Conservation (phyloP, 805 yeast species). For the Cyberlindnera japonica region DNA sequence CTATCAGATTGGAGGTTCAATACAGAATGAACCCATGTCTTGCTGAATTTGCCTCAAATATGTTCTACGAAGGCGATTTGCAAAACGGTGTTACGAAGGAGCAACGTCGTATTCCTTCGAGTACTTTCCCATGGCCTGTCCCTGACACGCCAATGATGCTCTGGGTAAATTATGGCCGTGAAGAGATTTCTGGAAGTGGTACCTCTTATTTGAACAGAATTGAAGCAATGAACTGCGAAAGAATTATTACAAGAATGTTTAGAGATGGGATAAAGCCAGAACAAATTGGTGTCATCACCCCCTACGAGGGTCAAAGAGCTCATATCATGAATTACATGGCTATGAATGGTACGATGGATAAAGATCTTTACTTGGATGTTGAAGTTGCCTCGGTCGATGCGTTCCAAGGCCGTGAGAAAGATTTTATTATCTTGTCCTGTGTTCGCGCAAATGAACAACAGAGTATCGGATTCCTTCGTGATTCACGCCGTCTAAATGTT, state of each 20-base stretch:
- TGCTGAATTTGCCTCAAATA: conserved; percentile 83
- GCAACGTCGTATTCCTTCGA: conserved; percentile 52
- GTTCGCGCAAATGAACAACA: conserved; percentile 77
- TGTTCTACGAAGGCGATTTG: conserved; percentile 88
- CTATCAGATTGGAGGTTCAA: conserved; percentile 85
- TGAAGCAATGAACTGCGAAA: conserved; percentile 87
- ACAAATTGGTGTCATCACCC: conserved; percentile 90
- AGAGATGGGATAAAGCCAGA: conserved; percentile 72
- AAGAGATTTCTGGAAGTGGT: conserved; percentile 81
- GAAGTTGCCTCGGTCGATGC: conserved; percentile 96
- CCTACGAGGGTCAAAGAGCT: conserved; percentile 91
- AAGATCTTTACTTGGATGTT: conserved; percentile 61
- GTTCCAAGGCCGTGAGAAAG: conserved; percentile 86
- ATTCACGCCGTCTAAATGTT: conserved; percentile 83
- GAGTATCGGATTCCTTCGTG: conserved; percentile 78
- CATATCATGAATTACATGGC: conserved; percentile 76
- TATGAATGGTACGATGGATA: conserved; percentile 62
- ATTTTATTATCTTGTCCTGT: conserved; percentile 69
- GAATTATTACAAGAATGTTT: conserved; percentile 66
- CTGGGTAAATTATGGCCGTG: conserved; percentile 87
- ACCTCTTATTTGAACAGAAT: conserved; percentile 78
- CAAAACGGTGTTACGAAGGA: conserved; percentile 88
- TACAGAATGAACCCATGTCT: conserved; percentile 92
- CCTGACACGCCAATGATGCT: conserved; percentile 88
- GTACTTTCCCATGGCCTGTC: conserved; percentile 90